Base-by-base conservation (phyloP, 2,329 filamentous ascomycete species). In the Fusarium coffeatum region DNA sequence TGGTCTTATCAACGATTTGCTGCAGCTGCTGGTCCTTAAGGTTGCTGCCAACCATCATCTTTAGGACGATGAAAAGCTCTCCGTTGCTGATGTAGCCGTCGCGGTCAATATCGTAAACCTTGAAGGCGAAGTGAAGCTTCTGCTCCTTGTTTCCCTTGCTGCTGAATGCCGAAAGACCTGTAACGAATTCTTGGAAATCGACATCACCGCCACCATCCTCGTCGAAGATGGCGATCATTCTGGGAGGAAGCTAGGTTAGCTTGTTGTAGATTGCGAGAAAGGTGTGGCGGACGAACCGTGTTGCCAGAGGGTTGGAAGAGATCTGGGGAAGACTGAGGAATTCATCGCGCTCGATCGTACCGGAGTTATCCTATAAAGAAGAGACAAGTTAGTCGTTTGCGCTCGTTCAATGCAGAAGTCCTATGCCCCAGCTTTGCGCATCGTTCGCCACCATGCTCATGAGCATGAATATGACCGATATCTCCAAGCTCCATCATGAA, bases 21-120 rank as follows among this genome's bases (percentile, higher is more conserved):
- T 99, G 96, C 80, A 99, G 84, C 84, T 99, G 96, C 83, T 98
- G 93, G 81, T 99, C 96, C 87, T 99, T 99, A 78, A 99, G 85
- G 82, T 99, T 99, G 85, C 93, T 98, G 64, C 96, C 96, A 54
- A 99, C 96, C 96, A 99, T 99, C 96, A 99, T 99, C 92, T 99
- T 99, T 77, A 99, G 87, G 78, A 99, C 96, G 77, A 99, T 98
- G 82, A 98, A 99, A 54, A 99, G 88, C 85, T 99, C 96, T 76
- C 96, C 96, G 82, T 99, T 99, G 85, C 93, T 97, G 78, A 99
- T 99, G 84, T 93, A 99, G 25, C 96, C 96, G 81, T 99, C 96
- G 65, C 96, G 93, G 82, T 99, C 96, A 78, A 99, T 98, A 81
- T 99, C 96, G 86, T 99, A 99, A 66, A 99, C 96, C 82, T 98